phyloP scores from a whole-genome alignment of 2,329 filamentous ascomycete species.

The Scedosporium dehoogii region DNA sequence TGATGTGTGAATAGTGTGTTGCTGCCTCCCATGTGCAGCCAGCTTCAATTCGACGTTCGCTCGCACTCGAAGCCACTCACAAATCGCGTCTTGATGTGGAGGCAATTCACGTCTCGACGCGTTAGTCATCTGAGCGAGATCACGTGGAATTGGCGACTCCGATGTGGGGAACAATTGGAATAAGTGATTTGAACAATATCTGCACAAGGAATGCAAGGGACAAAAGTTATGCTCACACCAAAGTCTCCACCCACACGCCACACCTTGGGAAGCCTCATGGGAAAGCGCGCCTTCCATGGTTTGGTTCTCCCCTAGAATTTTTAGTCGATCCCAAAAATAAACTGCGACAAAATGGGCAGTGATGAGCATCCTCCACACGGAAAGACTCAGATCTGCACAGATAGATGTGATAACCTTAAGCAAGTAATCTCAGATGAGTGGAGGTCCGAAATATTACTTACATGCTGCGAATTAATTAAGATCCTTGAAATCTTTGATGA shows the following conservation, averaged over 20 bases:
- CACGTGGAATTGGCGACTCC: not conserved
- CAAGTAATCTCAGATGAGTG: too few species aligned
- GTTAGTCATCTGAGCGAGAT: conserved; percentile 1
- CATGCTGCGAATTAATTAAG: too few species aligned
- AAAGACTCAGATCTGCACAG: not conserved
- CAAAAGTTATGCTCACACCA: too few species aligned
- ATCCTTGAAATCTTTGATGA: too few species aligned
- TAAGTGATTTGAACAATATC: not conserved
- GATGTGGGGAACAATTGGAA: not conserved
- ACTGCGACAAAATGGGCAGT: too few species aligned
- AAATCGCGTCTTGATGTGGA: not conserved
- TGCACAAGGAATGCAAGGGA: not conserved
- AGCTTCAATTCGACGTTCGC: not conserved
- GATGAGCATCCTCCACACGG: not conserved
- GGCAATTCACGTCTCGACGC: not conserved
- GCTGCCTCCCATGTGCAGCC: not conserved
- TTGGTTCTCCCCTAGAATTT: too few species aligned
- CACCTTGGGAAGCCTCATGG: too few species aligned
- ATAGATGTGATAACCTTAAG: not conserved
- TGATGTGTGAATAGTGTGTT: not conserved
- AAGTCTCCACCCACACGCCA: too few species aligned
- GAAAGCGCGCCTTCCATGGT: too few species aligned
- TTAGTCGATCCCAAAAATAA: too few species aligned
- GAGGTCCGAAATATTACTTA: too few species aligned
- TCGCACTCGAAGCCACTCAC: not conserved